Base-by-base conservation (phyloP, 2,329 filamentous ascomycete species). In the Alternaria panax region DNA sequence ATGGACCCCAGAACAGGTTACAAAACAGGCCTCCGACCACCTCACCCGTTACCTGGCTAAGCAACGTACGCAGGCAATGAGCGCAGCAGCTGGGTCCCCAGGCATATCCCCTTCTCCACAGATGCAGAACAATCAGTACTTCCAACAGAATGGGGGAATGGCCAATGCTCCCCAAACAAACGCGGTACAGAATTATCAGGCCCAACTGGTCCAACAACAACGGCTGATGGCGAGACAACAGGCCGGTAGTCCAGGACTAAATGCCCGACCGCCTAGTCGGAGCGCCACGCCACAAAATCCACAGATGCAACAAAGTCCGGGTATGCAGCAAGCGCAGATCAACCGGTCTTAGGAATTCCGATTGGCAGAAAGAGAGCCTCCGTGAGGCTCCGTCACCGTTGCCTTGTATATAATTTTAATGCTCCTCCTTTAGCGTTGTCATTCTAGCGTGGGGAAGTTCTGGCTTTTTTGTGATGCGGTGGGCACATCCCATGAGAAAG, bases 251-350 rank as follows among this genome's bases (percentile, higher is more conserved):
- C 75, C 74, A 7, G 68, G 69, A 41, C 55, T 77, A 60, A 75
- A 67, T 52, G 72, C 69, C 36, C 64, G 70, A 57, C 73, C 69
- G 51, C 66, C 68, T 36, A 79, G 77, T 59, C 66, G 77, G 51
- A 79, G 77, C 62, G 76, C 75, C 24, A 79, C 77, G 34, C 77
- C 77, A 12, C 76, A 77, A 51, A 77, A 77, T 48, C 68, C 73
- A 32, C 69, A 74, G 58, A 69, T 75, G 62, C 69, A 73, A 63
- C 73, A 76, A 54, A 76, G 74, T 58, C 74, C 74, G 8, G 68
- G 70, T 27, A 62, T 74, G 56, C 71, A 74, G 60, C 74, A 76
- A 62, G 73, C 73, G 38, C 74, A 75, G 62, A 59, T 72, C 54
- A 68, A 67, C 51, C 60, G 62, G 47, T 61, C 66, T 22, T 67